These are phyloP conservation scores for Arctostaphylos glauca DNA, from an alignment of 148 eudicot genomes.

Conservation along the genomic window DNA sequence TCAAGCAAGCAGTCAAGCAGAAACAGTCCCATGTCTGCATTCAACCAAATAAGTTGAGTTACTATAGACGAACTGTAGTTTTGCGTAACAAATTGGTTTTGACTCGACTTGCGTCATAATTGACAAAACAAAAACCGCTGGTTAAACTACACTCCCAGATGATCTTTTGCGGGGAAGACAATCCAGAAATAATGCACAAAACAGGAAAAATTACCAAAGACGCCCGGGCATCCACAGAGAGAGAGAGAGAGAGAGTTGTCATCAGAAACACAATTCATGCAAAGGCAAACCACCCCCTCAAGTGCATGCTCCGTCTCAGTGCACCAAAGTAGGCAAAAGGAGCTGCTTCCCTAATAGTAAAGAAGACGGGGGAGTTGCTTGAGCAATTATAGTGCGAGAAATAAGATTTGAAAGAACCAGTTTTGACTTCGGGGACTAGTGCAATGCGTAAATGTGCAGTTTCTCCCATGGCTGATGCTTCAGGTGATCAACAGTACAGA, in stretches of 20 bases:
- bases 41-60: neutral
- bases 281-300: neutral
- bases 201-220: no score
- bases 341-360: neutral
- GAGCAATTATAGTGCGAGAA: no score
- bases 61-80: neutral
- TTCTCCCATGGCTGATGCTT: no score
- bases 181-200: neutral
- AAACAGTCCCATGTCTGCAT: neutral
- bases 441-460: no score
- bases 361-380: no score
- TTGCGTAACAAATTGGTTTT: neutral
- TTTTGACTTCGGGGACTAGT: no score
- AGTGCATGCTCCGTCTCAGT: neutral
- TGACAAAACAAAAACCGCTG: no score
- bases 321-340: neutral
- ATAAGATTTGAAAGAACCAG: no score
- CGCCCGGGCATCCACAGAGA: no score
- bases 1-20: neutral
- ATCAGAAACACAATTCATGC: neutral
- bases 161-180: neutral
- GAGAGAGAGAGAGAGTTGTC: neutral
- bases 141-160: neutral
- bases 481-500: no score
- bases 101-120: neutral